These are phyloP conservation scores for Cymbopogon citratus DNA, from an alignment of 176 grass and related monocot genomes.

Conservation along the genomic window DNA sequence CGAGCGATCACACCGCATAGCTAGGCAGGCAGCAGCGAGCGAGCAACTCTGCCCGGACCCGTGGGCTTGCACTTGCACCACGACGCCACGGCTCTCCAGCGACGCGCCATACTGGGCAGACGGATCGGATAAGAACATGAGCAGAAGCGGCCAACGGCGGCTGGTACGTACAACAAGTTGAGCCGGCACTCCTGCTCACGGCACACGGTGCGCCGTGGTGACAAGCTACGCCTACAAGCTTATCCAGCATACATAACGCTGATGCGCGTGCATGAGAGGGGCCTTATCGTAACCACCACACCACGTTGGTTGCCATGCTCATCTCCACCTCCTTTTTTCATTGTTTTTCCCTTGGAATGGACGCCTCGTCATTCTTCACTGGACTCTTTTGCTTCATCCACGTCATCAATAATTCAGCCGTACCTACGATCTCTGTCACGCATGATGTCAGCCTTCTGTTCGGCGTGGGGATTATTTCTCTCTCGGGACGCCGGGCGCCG, in stretches of 20 bases:
- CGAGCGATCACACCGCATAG: too few species aligned
- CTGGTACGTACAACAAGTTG: neutral
- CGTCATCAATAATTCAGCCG: neutral
- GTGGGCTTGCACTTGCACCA: neutral
- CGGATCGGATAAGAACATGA: neutral
- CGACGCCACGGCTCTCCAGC: neutral
- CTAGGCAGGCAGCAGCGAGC: neutral
- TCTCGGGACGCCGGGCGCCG: neutral
- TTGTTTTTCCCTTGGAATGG: neutral
- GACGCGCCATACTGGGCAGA: neutral
- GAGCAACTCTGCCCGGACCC: neutral
- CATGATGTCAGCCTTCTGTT: neutral
- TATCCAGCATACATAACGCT: too few species aligned
- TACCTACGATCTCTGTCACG: neutral
- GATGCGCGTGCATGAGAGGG: neutral
- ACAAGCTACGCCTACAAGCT: neutral
- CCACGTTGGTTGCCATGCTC: neutral
- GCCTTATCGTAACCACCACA: constrained; percentile 12
- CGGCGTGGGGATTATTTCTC: neutral
- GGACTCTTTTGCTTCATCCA: neutral
- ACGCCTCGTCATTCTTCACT: neutral
- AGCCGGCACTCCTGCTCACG: neutral
- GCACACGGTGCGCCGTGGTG: neutral
- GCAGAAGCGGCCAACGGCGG: neutral
- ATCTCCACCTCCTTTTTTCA: too few species aligned